Evolutionary conservation across 345 rosid genomes (phyloP).

Genomic region (Eucalyptus erythrocorys): DNA sequence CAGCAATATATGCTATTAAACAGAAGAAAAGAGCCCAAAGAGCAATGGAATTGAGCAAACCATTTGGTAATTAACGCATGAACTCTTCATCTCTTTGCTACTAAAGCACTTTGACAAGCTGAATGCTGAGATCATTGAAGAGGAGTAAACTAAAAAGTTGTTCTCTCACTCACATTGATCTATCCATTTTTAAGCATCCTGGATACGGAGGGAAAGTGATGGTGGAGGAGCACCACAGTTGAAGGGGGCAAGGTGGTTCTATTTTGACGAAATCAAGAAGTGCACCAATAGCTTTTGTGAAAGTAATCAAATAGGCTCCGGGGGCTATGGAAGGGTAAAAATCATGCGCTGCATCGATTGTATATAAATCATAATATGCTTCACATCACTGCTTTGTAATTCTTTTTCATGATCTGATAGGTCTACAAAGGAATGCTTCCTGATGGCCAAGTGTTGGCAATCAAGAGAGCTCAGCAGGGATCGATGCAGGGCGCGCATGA

Average conservation of each 20-base stretch:
- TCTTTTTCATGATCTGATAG: constrained; percentile 8
- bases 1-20: constrained; percentile 62
- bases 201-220: constrained; percentile 75
- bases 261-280: constrained; percentile 80
- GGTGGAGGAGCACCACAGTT: constrained; percentile 80
- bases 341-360: neutral
- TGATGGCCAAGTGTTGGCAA: constrained; percentile 73
- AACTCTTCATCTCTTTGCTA: neutral
- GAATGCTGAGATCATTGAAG: neutral
- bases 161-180: neutral
- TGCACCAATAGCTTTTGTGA: constrained; percentile 58
- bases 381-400: neutral
- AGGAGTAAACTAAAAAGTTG: neutral
- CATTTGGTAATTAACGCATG: constrained; percentile 47
- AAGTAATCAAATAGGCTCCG: constrained; percentile 72
- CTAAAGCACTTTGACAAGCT: neutral
- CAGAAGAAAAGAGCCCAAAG: constrained; percentile 93
- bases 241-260: constrained; percentile 96
- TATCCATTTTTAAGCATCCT: constrained; percentile 47
- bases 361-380: neutral
- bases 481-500: constrained; percentile 90
- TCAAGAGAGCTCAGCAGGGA: constrained; percentile 88
- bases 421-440: constrained; percentile 74
- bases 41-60: constrained; percentile 68
- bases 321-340: constrained; percentile 88